These are phyloP conservation scores for Tilletia caries DNA, from an alignment of 1,284 basidiomycete genomes.

Conservation along the genomic window DNA sequence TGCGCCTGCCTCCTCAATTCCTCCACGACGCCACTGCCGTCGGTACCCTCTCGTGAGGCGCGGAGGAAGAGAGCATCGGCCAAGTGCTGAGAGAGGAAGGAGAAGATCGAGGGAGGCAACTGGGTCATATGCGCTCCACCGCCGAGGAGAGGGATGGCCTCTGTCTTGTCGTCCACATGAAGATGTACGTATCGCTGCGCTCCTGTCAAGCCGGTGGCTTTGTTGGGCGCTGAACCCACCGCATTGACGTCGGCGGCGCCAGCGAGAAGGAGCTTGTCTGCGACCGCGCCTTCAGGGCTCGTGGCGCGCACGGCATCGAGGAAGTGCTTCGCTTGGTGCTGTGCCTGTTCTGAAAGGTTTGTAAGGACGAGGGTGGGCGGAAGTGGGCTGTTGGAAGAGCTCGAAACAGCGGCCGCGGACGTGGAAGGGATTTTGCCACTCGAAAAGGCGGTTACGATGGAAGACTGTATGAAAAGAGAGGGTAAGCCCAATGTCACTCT, in stretches of 20 bases:
- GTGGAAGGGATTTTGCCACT: background rate
- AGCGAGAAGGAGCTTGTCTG: background rate
- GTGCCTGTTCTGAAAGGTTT: background rate
- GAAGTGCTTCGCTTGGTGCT: background rate
- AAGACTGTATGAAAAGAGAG: background rate
- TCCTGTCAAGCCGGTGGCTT: background rate
- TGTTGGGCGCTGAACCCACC: background rate
- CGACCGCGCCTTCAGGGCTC: background rate
- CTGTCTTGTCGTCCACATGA: background rate
- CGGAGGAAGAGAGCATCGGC: background rate
- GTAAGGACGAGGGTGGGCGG: conserved; percentile 2
- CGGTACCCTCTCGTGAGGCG: background rate
- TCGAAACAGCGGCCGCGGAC: background rate
- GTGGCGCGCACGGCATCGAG: background rate
- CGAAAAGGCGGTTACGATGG: background rate
- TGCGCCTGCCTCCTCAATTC: too few relatives aligned
- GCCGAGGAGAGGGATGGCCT: background rate
- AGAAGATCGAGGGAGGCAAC: background rate
- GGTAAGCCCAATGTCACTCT: too few relatives aligned
- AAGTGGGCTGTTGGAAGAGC: background rate
- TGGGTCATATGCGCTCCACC: background rate
- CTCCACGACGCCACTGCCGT: background rate
- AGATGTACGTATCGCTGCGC: background rate
- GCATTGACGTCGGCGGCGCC: background rate
- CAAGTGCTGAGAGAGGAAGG: background rate